Evolutionary conservation across 2,329 filamentous ascomycete genomes (phyloP), one percentile per base, ranked within the genome.

Genomic region (Nothophoma quercina): DNA sequence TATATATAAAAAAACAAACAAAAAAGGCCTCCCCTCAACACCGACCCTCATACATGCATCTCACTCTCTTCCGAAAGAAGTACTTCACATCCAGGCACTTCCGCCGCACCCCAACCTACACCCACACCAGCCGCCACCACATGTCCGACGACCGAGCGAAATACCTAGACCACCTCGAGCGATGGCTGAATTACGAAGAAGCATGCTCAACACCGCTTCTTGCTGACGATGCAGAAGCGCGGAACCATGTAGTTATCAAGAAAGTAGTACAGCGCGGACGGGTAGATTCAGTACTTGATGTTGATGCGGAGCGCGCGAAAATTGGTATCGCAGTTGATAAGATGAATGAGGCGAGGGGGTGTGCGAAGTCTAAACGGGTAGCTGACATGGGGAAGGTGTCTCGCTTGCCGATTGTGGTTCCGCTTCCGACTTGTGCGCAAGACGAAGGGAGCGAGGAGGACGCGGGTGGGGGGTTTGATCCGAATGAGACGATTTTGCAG

Each of bases 181-280:
- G 45, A 4, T 49, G 45, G 45, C 45, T 49, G 2, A 32, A 41
- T 16, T 49, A 49, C 9, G 45, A 49, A n/a, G 13, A 33, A 6
- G 29, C n/a, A n/a, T n/a, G n/a, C n/a, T n/a, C n/a, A n/a, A n/a
- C n/a, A n/a, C n/a, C n/a, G n/a, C n/a, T n/a, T n/a, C 12, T 35
- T 4, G 45, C 28, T 10, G 16, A 41, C 1, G 34, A 16, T 9
- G 1, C 15, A 7, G 15, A 22, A 6, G 19, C 19, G 25, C 12
- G 7, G 25, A 6, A 26, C 7, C 12, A 6, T 7, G 25, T 26
- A 12, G 25, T 7, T 26, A 12, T 12, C 7, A 19, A 26, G 4
- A 3, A 10, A 1, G 8, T n/a, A 2, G 15, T 15, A 10, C 29
- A 12, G 16, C 29, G 5, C 13, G 23, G 22, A 8, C 36, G 45